Conservation (phyloP, 768 basidiomycete species). For the Suillus alpinus region DNA sequence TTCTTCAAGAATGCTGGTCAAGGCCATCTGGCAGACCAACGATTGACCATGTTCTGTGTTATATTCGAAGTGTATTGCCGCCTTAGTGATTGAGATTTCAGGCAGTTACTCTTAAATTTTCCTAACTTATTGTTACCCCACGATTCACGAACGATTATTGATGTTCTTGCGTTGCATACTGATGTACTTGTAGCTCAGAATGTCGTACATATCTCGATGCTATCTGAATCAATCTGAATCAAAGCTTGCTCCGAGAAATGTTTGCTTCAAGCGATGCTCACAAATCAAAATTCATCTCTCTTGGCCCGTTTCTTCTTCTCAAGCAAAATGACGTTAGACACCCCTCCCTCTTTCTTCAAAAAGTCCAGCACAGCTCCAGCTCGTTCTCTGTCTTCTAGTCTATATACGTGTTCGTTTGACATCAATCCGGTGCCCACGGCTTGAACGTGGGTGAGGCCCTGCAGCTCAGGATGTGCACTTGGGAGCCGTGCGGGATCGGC, state of each 20-base stretch:
- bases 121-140: neutral
- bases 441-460: neutral
- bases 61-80: neutral
- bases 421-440: conserved; percentile 1
- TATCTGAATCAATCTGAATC: neutral
- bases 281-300: conserved; percentile 1
- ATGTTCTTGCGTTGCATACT: neutral
- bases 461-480: neutral
- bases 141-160: neutral
- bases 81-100: neutral
- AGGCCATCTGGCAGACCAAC: neutral
- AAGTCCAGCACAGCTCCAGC: neutral
- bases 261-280: neutral
- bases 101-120: neutral
- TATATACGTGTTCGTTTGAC: conserved; percentile 1
- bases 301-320: neutral
- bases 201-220: too few relatives aligned
- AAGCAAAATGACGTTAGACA: neutral
- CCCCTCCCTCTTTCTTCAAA: neutral
- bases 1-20: conserved; percentile 2
- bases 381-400: neutral
- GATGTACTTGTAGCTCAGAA: neutral
- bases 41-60: neutral
- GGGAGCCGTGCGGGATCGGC: neutral
- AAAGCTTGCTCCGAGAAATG: neutral